These are phyloP conservation scores for Globisporangium apiculatum DNA, from an alignment of 352 stramenopile genomes.

Conservation along the genomic window DNA sequence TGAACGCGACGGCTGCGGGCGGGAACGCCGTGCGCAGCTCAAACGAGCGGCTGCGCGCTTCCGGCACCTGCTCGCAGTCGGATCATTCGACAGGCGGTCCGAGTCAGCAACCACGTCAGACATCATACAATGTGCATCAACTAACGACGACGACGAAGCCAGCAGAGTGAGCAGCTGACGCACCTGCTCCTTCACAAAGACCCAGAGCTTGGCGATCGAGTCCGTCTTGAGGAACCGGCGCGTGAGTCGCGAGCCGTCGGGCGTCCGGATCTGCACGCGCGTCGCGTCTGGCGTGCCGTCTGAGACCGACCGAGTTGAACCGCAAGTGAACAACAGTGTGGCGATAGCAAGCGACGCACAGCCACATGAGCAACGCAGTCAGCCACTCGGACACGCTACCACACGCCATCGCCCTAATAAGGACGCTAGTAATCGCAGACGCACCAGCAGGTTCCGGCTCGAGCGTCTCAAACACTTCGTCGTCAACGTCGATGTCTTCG, in stretches of 20 bases:
- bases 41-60: slow-evolving; percentile 58
- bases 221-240: slow-evolving; percentile 74
- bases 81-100: too few relatives aligned
- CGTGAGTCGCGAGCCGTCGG: slow-evolving; percentile 54
- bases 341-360: neutral
- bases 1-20: slow-evolving; percentile 39
- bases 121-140: too few relatives aligned
- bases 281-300: slow-evolving; percentile 43
- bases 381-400: too few relatives aligned
- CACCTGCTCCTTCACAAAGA: slow-evolving; percentile 64
- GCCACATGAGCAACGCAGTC: too few relatives aligned
- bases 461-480: slow-evolving; percentile 33
- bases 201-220: slow-evolving; percentile 50
- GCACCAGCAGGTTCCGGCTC: slow-evolving; percentile 52
- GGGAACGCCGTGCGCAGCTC: slow-evolving; percentile 70
- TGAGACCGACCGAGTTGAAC: slow-evolving; percentile 6
- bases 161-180: too few relatives aligned
- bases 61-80: slow-evolving; percentile 30
- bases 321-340: neutral
- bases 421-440: neutral
- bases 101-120: too few relatives aligned
- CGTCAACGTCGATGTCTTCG: slow-evolving; percentile 21
- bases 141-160: too few relatives aligned
- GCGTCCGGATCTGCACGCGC: slow-evolving; percentile 60
- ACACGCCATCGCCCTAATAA: too few relatives aligned